Evolutionary conservation across 2,329 filamentous ascomycete species (phyloP), one percentile per base, ranked within the genome.

Genomic region (Emergomyces pasteurianus): DNA sequence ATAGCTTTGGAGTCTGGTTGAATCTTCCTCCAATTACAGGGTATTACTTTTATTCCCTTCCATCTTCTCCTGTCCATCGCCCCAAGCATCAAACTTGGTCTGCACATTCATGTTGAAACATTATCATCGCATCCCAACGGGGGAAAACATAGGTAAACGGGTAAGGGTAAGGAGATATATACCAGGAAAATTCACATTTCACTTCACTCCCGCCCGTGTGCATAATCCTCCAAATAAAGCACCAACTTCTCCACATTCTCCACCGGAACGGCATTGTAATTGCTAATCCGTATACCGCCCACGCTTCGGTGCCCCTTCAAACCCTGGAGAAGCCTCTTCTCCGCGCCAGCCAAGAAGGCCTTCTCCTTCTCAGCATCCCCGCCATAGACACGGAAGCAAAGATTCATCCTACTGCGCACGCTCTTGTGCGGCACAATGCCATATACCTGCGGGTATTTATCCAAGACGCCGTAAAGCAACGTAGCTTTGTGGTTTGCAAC

Each of bases 251-350:
- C 71, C 10, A 77, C 76, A 55, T 74, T 77, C 56, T 73, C 72
- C 61, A 77, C 61, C 0, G 87, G 74, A 49, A 96, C 86, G 1
- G 89, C 88, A 75, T 96, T 96, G 77, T 96, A 97, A 72, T 94
- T 96, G 74, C 84, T 88, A 23, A 87, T 87, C 16, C 92, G 83
- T 63, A 96, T 92, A 34, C 92, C 92, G 18, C 90, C 89, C 1
- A 97, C 87, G 62, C 83, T 88, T 63, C 92, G 83, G 73, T 97
- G 92, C 0, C 92, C 92, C 78, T 95, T 96, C 50, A 96, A 78
- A 0, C 91, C 92, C 31, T 86, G 84, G 28, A 96, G 78, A 0
- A 88, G 85, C 59, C 79, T 79, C 63, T 83, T 82, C 62, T 87
- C 83, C 1, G 86, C 87, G 55, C 88, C 84, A 63, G 86, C 82